Conservation (phyloP, 2,329 filamentous ascomycete species). For the Pseudogymnoascus sp. region DNA sequence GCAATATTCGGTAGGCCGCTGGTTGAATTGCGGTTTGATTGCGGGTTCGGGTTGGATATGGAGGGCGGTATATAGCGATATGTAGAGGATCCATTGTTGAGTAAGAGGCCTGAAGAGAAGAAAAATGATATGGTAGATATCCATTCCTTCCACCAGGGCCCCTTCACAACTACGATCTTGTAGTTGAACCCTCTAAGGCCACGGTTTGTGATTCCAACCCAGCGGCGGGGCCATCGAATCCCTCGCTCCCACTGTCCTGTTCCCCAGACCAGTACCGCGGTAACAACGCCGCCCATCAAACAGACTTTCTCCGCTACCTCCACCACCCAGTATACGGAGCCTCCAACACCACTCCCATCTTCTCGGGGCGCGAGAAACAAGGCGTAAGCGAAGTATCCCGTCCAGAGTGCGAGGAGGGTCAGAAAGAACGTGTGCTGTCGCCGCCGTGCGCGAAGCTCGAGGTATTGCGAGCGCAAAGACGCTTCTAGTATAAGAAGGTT, state of each 20-base stretch:
- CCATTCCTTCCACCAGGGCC: conserved; percentile 73
- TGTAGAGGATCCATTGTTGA: conserved; percentile 57
- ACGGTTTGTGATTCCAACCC: conserved; percentile 83
- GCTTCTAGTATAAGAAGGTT: conserved; percentile 96
- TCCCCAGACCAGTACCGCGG: conserved; percentile 79
- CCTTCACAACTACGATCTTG: conserved; percentile 84
- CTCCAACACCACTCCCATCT: conserved; percentile 83
- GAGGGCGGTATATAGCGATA: conserved; percentile 71
- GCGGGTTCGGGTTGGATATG: conserved; percentile 48
- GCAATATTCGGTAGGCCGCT: conserved; percentile 33
- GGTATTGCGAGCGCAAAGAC: conserved; percentile 84
- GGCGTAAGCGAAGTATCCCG: conserved; percentile 76
- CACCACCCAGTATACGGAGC: conserved; percentile 92
- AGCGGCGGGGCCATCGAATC: conserved; percentile 85
- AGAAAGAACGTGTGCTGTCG: conserved; percentile 93
- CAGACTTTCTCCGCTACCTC: conserved; percentile 86
- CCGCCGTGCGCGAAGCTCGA: conserved; percentile 78
- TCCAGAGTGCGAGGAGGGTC: conserved; percentile 71
- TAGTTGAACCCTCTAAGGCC: conserved; percentile 89
- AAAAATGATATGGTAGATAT: conserved; percentile 68
- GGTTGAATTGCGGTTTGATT: conserved; percentile 17
- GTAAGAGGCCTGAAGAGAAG: conserved; percentile 67
- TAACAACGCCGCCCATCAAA: conserved; percentile 84
- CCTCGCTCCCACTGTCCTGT: conserved; percentile 96
- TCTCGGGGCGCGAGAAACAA: conserved; percentile 94